Evolutionary conservation across 768 basidiomycete species (phyloP).

Genomic region (Rhodotorula kratochvilovae): DNA sequence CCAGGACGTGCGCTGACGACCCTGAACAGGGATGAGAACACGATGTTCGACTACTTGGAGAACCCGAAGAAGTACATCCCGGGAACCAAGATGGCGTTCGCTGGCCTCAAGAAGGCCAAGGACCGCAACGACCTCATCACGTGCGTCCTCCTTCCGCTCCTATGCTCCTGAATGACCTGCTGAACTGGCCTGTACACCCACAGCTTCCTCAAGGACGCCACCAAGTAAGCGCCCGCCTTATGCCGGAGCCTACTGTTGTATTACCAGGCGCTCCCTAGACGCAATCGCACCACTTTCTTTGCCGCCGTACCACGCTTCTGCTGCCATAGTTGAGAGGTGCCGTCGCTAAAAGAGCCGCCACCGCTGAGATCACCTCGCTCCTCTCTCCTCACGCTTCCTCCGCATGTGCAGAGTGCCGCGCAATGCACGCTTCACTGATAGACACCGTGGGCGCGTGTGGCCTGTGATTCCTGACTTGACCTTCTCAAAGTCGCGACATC

Average conservation of each 20-base stretch:
- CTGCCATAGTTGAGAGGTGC: too few species aligned
- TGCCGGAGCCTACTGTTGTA: not conserved
- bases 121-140: slow-evolving; percentile 93
- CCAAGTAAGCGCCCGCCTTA: not conserved
- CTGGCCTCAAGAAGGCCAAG: slow-evolving; percentile 94
- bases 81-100: slow-evolving; percentile 57
- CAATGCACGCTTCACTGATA: too few species aligned
- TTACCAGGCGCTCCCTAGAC: not conserved
- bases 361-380: too few species aligned
- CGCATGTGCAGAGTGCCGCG: too few species aligned
- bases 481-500: too few species aligned
- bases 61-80: slow-evolving; percentile 83
- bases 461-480: too few species aligned
- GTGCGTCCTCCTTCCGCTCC: slow-evolving; percentile 44
- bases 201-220: not conserved
- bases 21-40: slow-evolving; percentile 56
- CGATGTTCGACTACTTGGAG: slow-evolving; percentile 82
- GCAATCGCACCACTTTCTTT: not conserved
- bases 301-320: too few species aligned
- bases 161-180: too few species aligned
- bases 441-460: too few species aligned
- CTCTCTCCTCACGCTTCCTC: too few species aligned
- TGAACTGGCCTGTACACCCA: not conserved
- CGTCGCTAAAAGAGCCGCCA: too few species aligned
- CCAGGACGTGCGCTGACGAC: not conserved